Evolutionary conservation across 2,329 filamentous ascomycete genomes (phyloP), one percentile per base, ranked within the genome.

Genomic region (Lanzia echinophila): DNA sequence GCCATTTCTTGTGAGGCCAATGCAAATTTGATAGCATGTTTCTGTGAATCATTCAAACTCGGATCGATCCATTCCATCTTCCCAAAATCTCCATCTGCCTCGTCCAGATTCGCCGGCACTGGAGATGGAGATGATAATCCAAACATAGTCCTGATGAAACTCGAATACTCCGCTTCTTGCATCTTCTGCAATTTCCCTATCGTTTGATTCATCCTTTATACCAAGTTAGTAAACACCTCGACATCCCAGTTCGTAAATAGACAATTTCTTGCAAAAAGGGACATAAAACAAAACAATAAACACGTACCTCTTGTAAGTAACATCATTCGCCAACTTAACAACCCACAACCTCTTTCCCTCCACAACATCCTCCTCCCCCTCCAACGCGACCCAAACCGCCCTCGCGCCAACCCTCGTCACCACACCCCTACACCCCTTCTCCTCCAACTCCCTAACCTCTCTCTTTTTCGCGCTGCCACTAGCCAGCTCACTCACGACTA

Each of bases 1-100:
- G 90, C 88, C 28, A 97, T 79, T 64, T 96, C 90, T 50, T 78
- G 78, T 1, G 88, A 87, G 6, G 85, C 86, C 51, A 99, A 73
- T 0, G 92, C 90, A 66, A 97, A 99, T n/a, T 82, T 72, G 55
- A 87, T 82, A 15, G 83, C 83, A 54, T 84, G 80, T 61, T 83
- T 85, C 65, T 87, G 84, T 12, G 79, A 83, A 12, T 82, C 78
- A 63, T 87, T 86, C 20, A 87, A 71, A 15, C 73, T 76, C 15
- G 76, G 74, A 61, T 86, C 81, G 53, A 84, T 65, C 82, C 82
- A 87, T 41, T 79, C 72, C 7, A 86, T 68, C 36, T 70, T 71
- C 6, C 70, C 72, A 42, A 8, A n/a, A 4, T 20, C 71, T 64
- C n/a, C 42, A n/a, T 74, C 67, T 19, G 73, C 70, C 50, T 78